Evolutionary conservation across 495 filamentous ascomycete genomes (phyloP), one percentile per base, ranked within the genome.

Genomic region (Penicillium alfredii): DNA sequence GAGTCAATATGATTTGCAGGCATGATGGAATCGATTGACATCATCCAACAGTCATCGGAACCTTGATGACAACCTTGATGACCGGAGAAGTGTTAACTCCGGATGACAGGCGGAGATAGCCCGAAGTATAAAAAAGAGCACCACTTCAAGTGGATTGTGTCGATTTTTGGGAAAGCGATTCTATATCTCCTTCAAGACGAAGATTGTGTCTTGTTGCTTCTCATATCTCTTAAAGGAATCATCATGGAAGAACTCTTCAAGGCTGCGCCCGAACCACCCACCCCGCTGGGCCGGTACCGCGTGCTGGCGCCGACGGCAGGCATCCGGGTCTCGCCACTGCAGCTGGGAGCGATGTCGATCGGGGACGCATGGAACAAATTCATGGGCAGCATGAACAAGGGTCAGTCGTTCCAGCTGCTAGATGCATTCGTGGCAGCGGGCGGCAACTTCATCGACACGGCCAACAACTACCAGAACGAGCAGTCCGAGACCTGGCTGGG

Each of bases 341-440:
- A 66, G 17, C 68, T 83, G 2, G 80, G 80, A 3, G 73, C 69
- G 12, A 81, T 83, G 77, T 73, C 64, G 43, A 72, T 84, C 42
- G 80, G 80, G 23, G 61, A 71, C 8, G 58, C 55, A 3, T 82
- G 71, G 72, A 49, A 53, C 22, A 34, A 61, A 16, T 56, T 65
- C 40, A 63, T 78, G 58, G 69, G 73, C 15, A 68, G 69, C 35
- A 68, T 66, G 55, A 36, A 44, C 53, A 71, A 72, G 35, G 63
- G 67, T 11, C 42, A 51, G 10, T 51, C 62, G 5, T 72, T 72
- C 42, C 49, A 51, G 4, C 65, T 81, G 24, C 64, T 81, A 3
- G 77, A 78, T 47, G 69, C 67, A 50, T 76, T 63, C 49, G 45
- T 55, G 33, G 53, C 60, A 0, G 40, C 60, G 0, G 72, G 72